phyloP scores from a whole-genome alignment of 768 basidiomycete genomes.

The Calocybe gangraenosa region DNA sequence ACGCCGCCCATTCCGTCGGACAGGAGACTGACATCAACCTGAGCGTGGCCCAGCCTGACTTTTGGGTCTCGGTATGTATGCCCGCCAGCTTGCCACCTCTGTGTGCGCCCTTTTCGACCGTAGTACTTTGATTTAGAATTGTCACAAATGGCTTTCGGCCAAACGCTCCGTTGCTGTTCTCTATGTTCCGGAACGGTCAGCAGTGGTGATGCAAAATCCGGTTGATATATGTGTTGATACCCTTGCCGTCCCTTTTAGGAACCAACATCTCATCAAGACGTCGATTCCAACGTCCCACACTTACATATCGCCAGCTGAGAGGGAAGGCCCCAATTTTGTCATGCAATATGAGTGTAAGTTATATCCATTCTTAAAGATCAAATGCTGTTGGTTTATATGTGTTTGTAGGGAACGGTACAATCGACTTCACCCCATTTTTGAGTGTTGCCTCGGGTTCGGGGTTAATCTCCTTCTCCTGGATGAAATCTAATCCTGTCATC shows the following conservation, averaged over 20 bases:
- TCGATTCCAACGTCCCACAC: conserved; percentile 52
- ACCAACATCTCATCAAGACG: conserved; percentile 58
- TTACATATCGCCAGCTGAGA: conserved; percentile 43
- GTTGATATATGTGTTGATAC: neutral
- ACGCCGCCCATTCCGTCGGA: conserved; percentile 81
- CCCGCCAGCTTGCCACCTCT: neutral
- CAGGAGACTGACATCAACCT: conserved; percentile 67
- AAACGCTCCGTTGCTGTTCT: conserved; percentile 67
- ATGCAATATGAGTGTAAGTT: conserved; percentile 37
- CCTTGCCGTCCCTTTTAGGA: conserved; percentile 30
- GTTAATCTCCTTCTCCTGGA: neutral
- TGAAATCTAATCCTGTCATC: neutral
- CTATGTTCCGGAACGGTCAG: conserved; percentile 62
- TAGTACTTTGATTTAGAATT: conserved; percentile 50
- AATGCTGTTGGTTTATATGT: neutral
- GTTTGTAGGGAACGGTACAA: conserved; percentile 50
- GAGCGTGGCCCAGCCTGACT: conserved; percentile 57
- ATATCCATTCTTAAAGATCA: too few species aligned
- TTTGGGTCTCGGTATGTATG: conserved; percentile 66
- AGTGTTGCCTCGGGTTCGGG: conserved; percentile 45
- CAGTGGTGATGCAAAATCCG: neutral
- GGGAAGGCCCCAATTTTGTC: conserved; percentile 33
- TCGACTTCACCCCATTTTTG: conserved; percentile 45
- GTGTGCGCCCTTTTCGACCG: neutral
- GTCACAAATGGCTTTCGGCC: conserved; percentile 81